Conservation (phyloP, 257 asterid genomes). For the Anisodus tanguticus region DNA sequence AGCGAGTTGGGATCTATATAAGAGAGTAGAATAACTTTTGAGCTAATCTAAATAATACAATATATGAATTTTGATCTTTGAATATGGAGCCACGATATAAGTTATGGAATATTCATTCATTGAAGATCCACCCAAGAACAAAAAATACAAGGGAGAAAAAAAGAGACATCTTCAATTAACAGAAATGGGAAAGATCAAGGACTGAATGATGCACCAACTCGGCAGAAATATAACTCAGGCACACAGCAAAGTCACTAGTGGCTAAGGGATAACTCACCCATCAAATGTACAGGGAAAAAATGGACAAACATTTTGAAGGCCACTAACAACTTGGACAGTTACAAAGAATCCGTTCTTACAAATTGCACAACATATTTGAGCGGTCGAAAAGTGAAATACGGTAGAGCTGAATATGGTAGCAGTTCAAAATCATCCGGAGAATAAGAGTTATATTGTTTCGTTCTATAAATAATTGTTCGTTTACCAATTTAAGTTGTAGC, state of each 20-base stretch:
- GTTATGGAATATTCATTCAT: not conserved
- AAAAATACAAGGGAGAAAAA: not conserved
- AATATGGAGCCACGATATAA: not conserved
- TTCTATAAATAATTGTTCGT: conserved; percentile 24
- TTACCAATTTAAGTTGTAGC: conserved; percentile 25
- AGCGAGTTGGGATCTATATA: not conserved
- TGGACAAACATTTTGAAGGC: conserved; percentile 12
- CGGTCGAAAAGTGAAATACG: not conserved
- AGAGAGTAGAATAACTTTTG: not conserved
- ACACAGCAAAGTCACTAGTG: not conserved
- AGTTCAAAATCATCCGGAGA: conserved; percentile 3
- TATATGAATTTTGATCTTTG: too few species aligned
- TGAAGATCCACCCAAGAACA: not conserved
- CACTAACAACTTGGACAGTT: conserved; percentile 24
- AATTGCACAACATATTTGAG: conserved; percentile 27
- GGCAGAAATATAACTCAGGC: not conserved
- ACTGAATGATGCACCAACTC: not conserved
- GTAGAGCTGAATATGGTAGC: not conserved
- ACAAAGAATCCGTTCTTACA: conserved; percentile 23
- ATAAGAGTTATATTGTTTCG: conserved; percentile 11
- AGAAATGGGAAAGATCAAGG: not conserved
- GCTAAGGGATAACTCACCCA: not conserved
- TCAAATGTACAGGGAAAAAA: conserved; percentile 17
- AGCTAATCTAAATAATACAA: not conserved
- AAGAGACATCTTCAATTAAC: not conserved